Percentiles rank a stretch among this genome's conserved stretches.
These are phyloP conservation scores for Podila verticillata DNA, from an alignment of 192 early-diverging fungal genomes.

Conservation along the genomic window DNA sequence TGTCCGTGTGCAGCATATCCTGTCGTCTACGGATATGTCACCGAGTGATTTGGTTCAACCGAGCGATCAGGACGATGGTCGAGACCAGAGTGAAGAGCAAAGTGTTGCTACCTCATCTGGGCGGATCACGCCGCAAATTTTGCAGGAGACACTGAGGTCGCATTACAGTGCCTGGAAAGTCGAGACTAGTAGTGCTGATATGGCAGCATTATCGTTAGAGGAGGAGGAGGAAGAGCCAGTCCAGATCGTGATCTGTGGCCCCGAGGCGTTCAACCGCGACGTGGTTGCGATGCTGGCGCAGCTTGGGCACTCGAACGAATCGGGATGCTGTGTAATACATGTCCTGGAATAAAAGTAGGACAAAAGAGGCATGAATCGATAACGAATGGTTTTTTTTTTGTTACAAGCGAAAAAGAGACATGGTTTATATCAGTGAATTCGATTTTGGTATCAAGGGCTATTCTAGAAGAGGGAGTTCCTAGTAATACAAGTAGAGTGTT, in stretches of 20 bases:
- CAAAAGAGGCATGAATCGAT: too few species aligned
- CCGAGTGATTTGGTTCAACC: not conserved
- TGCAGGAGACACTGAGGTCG: constrained; percentile 8
- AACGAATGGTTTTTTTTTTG: too few species aligned
- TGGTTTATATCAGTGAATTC: too few species aligned
- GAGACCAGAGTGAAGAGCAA: too few species aligned
- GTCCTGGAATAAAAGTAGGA: constrained; percentile 15
- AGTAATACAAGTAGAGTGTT: too few species aligned
- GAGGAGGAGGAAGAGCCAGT: not conserved
- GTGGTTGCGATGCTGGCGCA: constrained; percentile 23
- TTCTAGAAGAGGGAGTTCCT: too few species aligned
- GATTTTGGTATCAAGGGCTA: too few species aligned
- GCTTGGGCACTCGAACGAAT: constrained; percentile 8
- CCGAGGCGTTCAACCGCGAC: constrained; percentile 32
- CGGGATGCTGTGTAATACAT: constrained; percentile 17
- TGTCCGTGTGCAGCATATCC: constrained; percentile 33
- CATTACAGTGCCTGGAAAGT: not conserved
- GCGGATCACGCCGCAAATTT: constrained; percentile 17
- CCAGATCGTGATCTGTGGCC: constrained; percentile 36
- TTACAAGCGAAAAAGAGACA: too few species aligned
- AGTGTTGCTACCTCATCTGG: constrained; percentile 1
- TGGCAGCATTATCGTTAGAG: not conserved
- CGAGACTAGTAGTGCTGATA: not conserved
- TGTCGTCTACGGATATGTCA: not conserved
- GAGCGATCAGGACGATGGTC: not conserved